Percentiles rank a stretch among this genome's conserved stretches.
These are phyloP conservation scores for Withania somnifera DNA, from an alignment of 305 asterid genomes.

Conservation along the genomic window DNA sequence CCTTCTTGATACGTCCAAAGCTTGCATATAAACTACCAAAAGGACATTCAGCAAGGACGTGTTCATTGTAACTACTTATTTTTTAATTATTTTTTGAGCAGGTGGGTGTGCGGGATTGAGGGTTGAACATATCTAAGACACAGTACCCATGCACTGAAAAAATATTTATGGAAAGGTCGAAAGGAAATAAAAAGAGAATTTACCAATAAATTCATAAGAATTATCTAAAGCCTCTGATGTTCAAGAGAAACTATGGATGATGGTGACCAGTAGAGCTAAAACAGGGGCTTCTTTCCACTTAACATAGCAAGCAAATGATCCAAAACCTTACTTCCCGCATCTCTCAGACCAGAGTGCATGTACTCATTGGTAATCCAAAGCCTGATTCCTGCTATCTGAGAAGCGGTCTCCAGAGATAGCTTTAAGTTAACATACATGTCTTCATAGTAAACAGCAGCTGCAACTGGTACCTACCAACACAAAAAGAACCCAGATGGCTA, in stretches of 20 bases:
- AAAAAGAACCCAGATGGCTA: background rate
- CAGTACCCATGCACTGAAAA: background rate
- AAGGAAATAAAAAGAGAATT: constrained; percentile 1
- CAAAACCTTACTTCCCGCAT: constrained; percentile 57
- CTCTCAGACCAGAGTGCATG: constrained; percentile 94
- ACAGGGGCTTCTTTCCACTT: constrained; percentile 78
- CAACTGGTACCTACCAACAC: constrained; percentile 65
- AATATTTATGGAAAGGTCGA: background rate
- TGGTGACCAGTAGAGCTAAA: constrained; percentile 19
- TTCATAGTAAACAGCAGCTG: constrained; percentile 87
- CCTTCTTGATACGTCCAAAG: background rate
- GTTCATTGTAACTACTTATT: background rate
- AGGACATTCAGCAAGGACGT: background rate
- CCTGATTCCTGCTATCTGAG: constrained; percentile 65
- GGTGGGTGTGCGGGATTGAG: background rate
- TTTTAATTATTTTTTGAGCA: background rate
- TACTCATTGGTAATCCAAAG: constrained; percentile 85
- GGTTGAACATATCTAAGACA: background rate
- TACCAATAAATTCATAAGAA: background rate
- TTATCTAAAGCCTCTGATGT: background rate
- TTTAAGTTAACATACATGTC: constrained; percentile 88
- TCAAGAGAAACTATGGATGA: background rate
- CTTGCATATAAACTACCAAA: background rate
- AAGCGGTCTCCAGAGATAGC: constrained; percentile 63
- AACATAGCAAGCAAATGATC: constrained; percentile 70